Conservation (phyloP, 805 yeast species). For the Lachancea sp. region DNA sequence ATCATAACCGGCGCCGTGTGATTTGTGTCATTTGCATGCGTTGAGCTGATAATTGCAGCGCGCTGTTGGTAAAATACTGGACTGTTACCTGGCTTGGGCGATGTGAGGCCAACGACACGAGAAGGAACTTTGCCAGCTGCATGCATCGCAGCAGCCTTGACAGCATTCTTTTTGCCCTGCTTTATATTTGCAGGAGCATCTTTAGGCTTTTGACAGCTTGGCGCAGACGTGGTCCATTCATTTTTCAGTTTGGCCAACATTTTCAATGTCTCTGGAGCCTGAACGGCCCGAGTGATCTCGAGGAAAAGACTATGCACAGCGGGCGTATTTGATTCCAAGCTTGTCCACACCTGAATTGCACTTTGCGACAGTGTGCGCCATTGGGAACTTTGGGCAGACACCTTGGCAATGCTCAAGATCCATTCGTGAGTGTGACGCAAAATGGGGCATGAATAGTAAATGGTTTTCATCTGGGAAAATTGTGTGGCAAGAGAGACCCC, state of each 20-base stretch:
- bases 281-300: neutral
- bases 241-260: neutral
- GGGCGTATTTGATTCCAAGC: neutral
- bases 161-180: neutral
- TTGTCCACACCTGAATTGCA: neutral
- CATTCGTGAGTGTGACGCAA: conserved; percentile 1
- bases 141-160: neutral
- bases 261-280: neutral
- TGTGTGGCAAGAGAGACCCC: neutral
- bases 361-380: neutral
- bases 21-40: neutral
- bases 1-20: neutral
- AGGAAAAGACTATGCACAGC: neutral
- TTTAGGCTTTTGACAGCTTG: neutral
- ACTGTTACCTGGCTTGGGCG: conserved; percentile 4
- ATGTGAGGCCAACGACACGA: neutral
- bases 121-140: conserved; percentile 1
- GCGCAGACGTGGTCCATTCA: conserved; percentile 1
- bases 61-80: neutral
- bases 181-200: neutral
- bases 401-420: neutral
- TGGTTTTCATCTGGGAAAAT: conserved; percentile 5
- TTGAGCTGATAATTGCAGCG: too few relatives aligned
- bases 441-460: conserved; percentile 3
- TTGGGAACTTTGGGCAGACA: conserved; percentile 1